phyloP scores from a whole-genome alignment of 2,329 filamentous ascomycete genomes.

The Beauveria australis region DNA sequence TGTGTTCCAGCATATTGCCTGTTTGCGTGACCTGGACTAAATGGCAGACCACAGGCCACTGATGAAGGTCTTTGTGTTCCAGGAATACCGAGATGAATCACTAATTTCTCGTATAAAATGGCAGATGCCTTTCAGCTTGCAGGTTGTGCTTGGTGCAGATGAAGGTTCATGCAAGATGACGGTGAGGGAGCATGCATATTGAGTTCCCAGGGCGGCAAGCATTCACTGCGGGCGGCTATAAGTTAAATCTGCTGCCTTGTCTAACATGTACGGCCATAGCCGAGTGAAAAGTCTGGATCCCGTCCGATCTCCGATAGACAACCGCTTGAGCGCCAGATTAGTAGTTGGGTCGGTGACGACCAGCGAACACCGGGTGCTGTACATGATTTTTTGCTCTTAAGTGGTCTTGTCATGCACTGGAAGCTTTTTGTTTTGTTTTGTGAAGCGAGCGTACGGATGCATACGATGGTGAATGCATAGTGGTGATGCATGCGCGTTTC shows the following conservation, averaged over 20 bases:
- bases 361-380: slow-evolving; percentile 11
- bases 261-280: slow-evolving; percentile 4
- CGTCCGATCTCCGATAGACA: slow-evolving; percentile 7
- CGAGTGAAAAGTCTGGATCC: slow-evolving; percentile 9
- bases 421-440: background rate
- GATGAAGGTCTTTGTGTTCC: background rate
- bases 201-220: background rate
- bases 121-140: background rate
- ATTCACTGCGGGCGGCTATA: background rate
- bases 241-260: background rate
- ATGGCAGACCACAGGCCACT: background rate
- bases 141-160: background rate
- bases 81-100: background rate
- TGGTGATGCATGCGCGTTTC: background rate
- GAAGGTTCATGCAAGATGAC: background rate
- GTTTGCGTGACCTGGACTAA: background rate
- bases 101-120: background rate
- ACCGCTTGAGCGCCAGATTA: slow-evolving; percentile 11
- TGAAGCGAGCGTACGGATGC: background rate
- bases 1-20: background rate
- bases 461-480: background rate
- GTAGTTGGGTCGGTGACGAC: slow-evolving; percentile 11
- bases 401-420: too few relatives aligned
- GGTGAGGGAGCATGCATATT: background rate
- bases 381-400: background rate